Conservation (phyloP, 768 basidiomycete species). For the Auricularia heimuer region DNA sequence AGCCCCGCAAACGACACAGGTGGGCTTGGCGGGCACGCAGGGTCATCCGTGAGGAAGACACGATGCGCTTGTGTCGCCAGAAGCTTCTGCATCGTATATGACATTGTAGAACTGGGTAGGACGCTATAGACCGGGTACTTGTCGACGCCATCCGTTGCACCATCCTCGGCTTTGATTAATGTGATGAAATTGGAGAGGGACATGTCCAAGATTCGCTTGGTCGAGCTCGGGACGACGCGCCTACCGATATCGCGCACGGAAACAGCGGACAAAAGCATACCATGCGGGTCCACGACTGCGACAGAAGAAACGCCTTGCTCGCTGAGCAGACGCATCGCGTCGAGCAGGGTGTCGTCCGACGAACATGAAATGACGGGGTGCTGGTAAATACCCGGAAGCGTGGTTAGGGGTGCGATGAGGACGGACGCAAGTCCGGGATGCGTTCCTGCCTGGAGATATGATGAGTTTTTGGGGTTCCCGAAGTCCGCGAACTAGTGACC, state of each 20-base stretch:
- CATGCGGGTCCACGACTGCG: conserved; percentile 61
- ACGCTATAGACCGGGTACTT: conserved; percentile 79
- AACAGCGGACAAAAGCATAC: conserved; percentile 53
- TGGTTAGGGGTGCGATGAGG: conserved; percentile 49
- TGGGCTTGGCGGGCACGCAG: conserved; percentile 14
- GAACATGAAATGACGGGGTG: conserved; percentile 50
- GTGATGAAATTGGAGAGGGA: conserved; percentile 63
- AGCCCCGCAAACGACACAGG: neutral
- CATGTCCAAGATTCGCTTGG: conserved; percentile 62
- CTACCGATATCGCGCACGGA: conserved; percentile 78
- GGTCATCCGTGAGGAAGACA: conserved; percentile 65
- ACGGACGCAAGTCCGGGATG: conserved; percentile 44
- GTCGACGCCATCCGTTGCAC: conserved; percentile 71
- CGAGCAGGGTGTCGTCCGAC: conserved; percentile 53
- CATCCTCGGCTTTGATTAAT: conserved; percentile 64
- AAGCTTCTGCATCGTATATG: conserved; percentile 69
- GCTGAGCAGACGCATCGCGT: conserved; percentile 81
- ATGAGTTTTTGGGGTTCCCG: neutral
- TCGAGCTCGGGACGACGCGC: conserved; percentile 72
- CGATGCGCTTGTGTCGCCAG: conserved; percentile 76
- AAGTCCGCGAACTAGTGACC: neutral
- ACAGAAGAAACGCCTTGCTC: conserved; percentile 78
- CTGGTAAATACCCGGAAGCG: conserved; percentile 6
- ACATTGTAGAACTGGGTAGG: conserved; percentile 48
- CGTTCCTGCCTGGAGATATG: conserved; percentile 22